Evolutionary conservation across 345 rosid species (phyloP).

Genomic region (Gossypium bickii): DNA sequence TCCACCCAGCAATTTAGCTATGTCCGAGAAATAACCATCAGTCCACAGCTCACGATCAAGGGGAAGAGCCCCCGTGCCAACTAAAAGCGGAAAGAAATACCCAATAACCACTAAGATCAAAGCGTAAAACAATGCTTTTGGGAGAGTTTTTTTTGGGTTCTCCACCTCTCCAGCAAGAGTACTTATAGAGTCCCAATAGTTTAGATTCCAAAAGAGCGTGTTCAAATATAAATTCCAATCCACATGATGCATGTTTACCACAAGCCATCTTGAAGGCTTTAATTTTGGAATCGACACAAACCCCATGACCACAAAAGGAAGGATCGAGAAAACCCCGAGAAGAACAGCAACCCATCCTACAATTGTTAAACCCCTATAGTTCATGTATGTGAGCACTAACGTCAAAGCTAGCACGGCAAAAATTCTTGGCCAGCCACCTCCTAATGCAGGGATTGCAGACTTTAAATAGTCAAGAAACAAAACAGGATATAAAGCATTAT

Average conservation of each 20-base stretch:
- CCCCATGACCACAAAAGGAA: constrained; percentile 12
- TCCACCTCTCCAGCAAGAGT: constrained; percentile 6
- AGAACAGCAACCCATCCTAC: constrained; percentile 12
- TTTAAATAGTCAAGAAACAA: constrained; percentile 11
- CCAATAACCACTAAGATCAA: constrained; percentile 4
- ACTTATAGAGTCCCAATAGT: constrained; percentile 7
- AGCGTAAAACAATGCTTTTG: constrained; percentile 12
- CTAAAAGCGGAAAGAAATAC: constrained; percentile 9
- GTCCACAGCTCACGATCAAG: constrained; percentile 7
- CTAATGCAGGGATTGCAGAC: constrained; percentile 11
- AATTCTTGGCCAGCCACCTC: background rate
- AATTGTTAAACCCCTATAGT: constrained; percentile 13
- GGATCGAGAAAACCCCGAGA: constrained; percentile 10
- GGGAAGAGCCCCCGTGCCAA: constrained; percentile 9
- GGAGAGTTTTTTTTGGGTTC: constrained; percentile 9
- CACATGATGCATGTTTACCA: background rate
- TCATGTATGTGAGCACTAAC: constrained; percentile 4
- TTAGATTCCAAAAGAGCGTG: constrained; percentile 5
- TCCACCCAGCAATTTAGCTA: constrained; percentile 8
- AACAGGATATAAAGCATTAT: constrained; percentile 8
- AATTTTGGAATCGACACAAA: constrained; percentile 7
- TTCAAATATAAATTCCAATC: constrained; percentile 6
- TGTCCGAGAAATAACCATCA: constrained; percentile 12
- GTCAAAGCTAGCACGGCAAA: background rate
- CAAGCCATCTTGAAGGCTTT: constrained; percentile 3